Evolutionary conservation across 2,329 filamentous ascomycete genomes (phyloP).

Genomic region (Cytospora chrysosperma): DNA sequence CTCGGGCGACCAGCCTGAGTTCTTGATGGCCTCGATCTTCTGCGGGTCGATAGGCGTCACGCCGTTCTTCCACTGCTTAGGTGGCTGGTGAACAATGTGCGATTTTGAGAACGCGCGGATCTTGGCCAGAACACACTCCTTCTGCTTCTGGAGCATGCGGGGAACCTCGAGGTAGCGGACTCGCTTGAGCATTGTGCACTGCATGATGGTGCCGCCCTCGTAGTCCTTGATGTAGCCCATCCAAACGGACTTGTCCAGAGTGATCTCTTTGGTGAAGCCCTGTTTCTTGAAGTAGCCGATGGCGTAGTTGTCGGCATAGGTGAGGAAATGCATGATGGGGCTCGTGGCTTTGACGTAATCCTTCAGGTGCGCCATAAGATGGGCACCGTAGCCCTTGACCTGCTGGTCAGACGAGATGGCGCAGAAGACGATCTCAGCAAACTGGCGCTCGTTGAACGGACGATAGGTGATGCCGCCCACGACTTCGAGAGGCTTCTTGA

Average conservation of each 20-base stretch:
- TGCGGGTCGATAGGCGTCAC: constrained; percentile 78
- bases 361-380: constrained; percentile 97
- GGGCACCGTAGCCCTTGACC: constrained; percentile 96
- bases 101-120: constrained; percentile 88
- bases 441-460: constrained; percentile 86
- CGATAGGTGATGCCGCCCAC: constrained; percentile 96
- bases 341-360: constrained; percentile 97
- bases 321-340: constrained; percentile 97
- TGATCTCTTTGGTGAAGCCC: constrained; percentile 98
- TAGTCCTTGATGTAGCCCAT: constrained; percentile 99
- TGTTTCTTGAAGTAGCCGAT: constrained; percentile 99
- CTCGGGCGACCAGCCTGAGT: constrained; percentile 91
- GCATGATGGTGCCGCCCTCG: constrained; percentile 98
- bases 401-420: constrained; percentile 97
- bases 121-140: constrained; percentile 91
- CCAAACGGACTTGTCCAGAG: constrained; percentile 84
- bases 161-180: constrained; percentile 92
- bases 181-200: constrained; percentile 94
- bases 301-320: constrained; percentile 97
- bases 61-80: constrained; percentile 78
- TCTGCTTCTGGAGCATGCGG: constrained; percentile 95
- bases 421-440: constrained; percentile 98
- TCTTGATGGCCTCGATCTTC: constrained; percentile 82
- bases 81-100: constrained; percentile 82
- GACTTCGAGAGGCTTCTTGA: constrained; percentile 95